These are phyloP conservation scores for Xylariales sp. DNA, from an alignment of 2,329 filamentous ascomycete genomes.

Conservation along the genomic window DNA sequence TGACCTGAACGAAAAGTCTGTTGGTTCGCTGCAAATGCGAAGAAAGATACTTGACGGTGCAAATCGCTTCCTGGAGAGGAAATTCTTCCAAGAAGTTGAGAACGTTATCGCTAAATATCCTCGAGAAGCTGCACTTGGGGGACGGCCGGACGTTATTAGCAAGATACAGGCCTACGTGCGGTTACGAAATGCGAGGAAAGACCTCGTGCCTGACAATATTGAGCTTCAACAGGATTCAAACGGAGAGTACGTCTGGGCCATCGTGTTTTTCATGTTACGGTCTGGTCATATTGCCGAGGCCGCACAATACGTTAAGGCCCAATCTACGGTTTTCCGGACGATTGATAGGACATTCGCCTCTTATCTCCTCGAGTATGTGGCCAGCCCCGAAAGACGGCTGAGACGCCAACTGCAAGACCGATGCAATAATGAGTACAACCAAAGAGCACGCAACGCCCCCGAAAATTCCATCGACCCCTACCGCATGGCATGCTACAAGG, in stretches of 20 bases:
- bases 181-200: conserved; percentile 81
- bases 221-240: conserved; percentile 79
- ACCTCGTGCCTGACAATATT: conserved; percentile 83
- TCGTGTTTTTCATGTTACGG: conserved; percentile 91
- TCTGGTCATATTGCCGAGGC: conserved; percentile 87
- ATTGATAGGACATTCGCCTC: conserved; percentile 90
- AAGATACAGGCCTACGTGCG: conserved; percentile 94
- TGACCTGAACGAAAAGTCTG: conserved; percentile 76
- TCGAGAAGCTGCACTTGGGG: conserved; percentile 88
- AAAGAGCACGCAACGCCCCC: conserved; percentile 83
- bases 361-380: conserved; percentile 87
- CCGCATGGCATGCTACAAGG: conserved; percentile 97
- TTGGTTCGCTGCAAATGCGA: conserved; percentile 73
- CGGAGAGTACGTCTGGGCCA: conserved; percentile 90
- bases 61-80: conserved; percentile 80
- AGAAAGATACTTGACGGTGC: conserved; percentile 85
- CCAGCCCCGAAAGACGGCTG: conserved; percentile 79
- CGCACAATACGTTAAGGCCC: conserved; percentile 83
- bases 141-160: conserved; percentile 86
- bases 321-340: conserved; percentile 83
- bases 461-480: conserved; percentile 93
- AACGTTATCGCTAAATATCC: conserved; percentile 83
- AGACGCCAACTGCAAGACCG: conserved; percentile 83
- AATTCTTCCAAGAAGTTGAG: conserved; percentile 84
- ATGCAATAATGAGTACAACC: conserved; percentile 90